phyloP scores from a whole-genome alignment of 75 land plant genomes.

The Selaginella tamariscina region DNA sequence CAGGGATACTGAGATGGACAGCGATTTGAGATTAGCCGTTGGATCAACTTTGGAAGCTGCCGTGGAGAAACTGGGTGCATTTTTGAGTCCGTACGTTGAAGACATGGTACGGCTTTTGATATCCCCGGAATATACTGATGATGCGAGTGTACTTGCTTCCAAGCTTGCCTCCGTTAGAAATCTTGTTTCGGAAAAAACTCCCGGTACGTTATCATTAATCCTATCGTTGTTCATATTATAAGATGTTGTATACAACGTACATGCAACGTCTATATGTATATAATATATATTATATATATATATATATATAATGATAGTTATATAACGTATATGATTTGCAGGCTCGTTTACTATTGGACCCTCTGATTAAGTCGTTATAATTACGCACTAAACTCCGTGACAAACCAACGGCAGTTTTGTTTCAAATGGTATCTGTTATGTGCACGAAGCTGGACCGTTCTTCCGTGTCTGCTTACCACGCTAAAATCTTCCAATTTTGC shows the following conservation, averaged over 20 bases:
- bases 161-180: conserved; percentile 40
- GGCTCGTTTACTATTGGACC: conserved; percentile 69
- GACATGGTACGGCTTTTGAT: conserved; percentile 47
- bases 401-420: conserved; percentile 31
- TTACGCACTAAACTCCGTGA: conserved; percentile 46
- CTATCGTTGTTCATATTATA: background rate
- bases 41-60: conserved; percentile 45
- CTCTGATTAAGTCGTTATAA: conserved; percentile 46
- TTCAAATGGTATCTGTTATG: conserved; percentile 44
- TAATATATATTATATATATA: too few species aligned
- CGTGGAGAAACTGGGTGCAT: conserved; percentile 57
- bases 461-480: conserved; percentile 48
- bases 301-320: too few species aligned
- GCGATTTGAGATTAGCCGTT: conserved; percentile 32
- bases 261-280: background rate
- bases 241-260: background rate
- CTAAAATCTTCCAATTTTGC: conserved; percentile 47
- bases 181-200: conserved; percentile 47
- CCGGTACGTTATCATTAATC: conserved; percentile 32
- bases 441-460: conserved; percentile 51
- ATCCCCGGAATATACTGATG: conserved; percentile 30
- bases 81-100: conserved; percentile 71
- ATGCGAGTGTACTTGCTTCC: conserved; percentile 26
- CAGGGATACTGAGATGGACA: background rate
- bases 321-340: conserved; percentile 22